phyloP scores from a whole-genome alignment of 2,329 filamentous ascomycete genomes.

The Aspergillus uvarum region DNA sequence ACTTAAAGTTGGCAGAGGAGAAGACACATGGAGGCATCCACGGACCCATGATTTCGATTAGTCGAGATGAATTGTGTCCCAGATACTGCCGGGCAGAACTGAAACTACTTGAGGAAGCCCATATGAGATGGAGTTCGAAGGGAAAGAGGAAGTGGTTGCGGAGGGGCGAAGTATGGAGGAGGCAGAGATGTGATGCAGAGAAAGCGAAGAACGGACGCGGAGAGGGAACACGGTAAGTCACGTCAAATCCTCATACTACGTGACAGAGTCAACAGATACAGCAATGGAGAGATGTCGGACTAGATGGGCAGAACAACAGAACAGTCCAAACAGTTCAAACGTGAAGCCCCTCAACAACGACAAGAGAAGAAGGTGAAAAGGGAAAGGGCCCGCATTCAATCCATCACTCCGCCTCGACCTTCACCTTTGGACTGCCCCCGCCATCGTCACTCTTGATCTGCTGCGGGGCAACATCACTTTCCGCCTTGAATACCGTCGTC shows the following conservation, averaged over 20 bases:
- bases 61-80: neutral
- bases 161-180: neutral
- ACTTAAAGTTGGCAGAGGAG: neutral
- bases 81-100: neutral
- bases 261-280: neutral
- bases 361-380: neutral
- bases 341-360: neutral
- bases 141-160: neutral
- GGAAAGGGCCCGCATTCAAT: neutral
- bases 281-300: neutral
- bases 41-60: neutral
- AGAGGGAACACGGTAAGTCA: neutral
- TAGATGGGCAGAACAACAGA: neutral
- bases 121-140: neutral
- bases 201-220: neutral
- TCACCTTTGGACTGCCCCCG: neutral
- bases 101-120: neutral
- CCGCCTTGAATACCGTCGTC: neutral
- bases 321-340: neutral
- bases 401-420: slow-evolving; percentile 26
- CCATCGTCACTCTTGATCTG: too few relatives aligned
- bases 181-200: neutral
- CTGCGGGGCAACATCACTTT: neutral
- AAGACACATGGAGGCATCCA: neutral
- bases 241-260: neutral